Conservation (phyloP, 495 filamentous ascomycete genomes). For the Halenospora varia region DNA sequence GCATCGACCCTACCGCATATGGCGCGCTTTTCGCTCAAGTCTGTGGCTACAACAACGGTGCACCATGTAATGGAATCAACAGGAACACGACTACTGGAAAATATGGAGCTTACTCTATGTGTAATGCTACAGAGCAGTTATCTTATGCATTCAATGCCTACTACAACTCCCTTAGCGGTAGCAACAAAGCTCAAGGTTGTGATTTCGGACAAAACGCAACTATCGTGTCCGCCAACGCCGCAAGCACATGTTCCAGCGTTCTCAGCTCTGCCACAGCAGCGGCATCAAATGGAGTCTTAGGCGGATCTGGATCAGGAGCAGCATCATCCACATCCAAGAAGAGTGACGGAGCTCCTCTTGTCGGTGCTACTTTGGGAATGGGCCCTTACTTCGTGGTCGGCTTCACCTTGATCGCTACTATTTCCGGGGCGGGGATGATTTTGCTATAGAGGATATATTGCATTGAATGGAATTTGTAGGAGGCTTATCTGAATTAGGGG, state of each 20-base stretch:
- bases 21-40: slow-evolving; percentile 54
- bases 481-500: no score
- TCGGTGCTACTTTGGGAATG: slow-evolving; percentile 31
- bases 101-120: slow-evolving; percentile 76
- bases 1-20: slow-evolving; percentile 40
- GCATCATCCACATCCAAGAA: slow-evolving; percentile 14
- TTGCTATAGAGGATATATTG: no score
- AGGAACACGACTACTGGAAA: slow-evolving; percentile 55
- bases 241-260: slow-evolving; percentile 48
- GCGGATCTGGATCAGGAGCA: slow-evolving; percentile 26
- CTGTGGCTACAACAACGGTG: slow-evolving; percentile 40
- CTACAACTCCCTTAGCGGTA: slow-evolving; percentile 43
- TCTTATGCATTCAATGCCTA: slow-evolving; percentile 64
- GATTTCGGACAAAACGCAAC: slow-evolving; percentile 57
- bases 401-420: slow-evolving; percentile 51
- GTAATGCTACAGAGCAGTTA: slow-evolving; percentile 57
- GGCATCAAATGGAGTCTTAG: slow-evolving; percentile 27
- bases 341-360: slow-evolving; percentile 18
- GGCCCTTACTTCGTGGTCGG: slow-evolving; percentile 37
- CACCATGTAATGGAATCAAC: slow-evolving; percentile 53
- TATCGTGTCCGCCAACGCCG: slow-evolving; percentile 31
- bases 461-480: no score
- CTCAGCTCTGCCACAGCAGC: slow-evolving; percentile 60
- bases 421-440: slow-evolving; percentile 18
- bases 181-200: slow-evolving; percentile 45